These are phyloP conservation scores for Ophiocordyceps camponoti-leonardi DNA, from an alignment of 2,329 filamentous ascomycete genomes.

Conservation along the genomic window DNA sequence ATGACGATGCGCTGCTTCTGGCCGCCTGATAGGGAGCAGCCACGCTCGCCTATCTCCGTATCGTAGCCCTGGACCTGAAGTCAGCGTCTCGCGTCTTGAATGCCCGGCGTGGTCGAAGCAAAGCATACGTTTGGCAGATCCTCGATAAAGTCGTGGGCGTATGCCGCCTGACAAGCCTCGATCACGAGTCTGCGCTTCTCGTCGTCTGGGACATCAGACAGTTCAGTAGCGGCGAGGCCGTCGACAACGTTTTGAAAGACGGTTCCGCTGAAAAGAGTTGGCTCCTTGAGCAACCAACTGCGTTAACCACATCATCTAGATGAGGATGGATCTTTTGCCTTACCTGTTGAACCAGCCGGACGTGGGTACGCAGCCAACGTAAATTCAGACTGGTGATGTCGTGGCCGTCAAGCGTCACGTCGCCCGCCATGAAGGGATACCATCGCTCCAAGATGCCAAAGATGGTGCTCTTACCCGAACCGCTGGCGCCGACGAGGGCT, in stretches of 20 bases:
- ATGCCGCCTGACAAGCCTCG: slow-evolving; percentile 30
- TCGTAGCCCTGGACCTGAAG: slow-evolving; percentile 28
- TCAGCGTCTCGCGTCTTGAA: neutral
- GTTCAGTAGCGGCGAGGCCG: slow-evolving; percentile 22
- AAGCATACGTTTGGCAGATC: slow-evolving; percentile 20
- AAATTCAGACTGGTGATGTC: slow-evolving; percentile 26
- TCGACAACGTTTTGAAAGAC: slow-evolving; percentile 35
- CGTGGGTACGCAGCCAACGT: slow-evolving; percentile 33
- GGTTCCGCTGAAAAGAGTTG: slow-evolving; percentile 33
- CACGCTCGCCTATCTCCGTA: slow-evolving; percentile 45
- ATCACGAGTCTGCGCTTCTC: slow-evolving; percentile 26
- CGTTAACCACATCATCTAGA: neutral
- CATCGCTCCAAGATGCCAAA: slow-evolving; percentile 41
- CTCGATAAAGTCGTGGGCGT: slow-evolving; percentile 34
- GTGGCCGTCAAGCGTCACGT: slow-evolving; percentile 25
- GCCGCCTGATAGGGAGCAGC: slow-evolving; percentile 47
- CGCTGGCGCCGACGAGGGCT: slow-evolving; percentile 39
- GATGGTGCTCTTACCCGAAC: slow-evolving; percentile 41
- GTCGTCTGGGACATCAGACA: slow-evolving; percentile 18
- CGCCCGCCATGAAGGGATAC: slow-evolving; percentile 31
- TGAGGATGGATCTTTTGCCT: neutral
- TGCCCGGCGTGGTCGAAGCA: neutral
- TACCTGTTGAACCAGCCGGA: slow-evolving; percentile 31
- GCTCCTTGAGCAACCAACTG: slow-evolving; percentile 19
- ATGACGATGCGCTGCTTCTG: slow-evolving; percentile 52